Percentiles rank a stretch among this genome's conserved stretches.
These are phyloP conservation scores for Oryza glumipatula DNA, from an alignment of 176 grass and related monocot species.

Conservation along the genomic window DNA sequence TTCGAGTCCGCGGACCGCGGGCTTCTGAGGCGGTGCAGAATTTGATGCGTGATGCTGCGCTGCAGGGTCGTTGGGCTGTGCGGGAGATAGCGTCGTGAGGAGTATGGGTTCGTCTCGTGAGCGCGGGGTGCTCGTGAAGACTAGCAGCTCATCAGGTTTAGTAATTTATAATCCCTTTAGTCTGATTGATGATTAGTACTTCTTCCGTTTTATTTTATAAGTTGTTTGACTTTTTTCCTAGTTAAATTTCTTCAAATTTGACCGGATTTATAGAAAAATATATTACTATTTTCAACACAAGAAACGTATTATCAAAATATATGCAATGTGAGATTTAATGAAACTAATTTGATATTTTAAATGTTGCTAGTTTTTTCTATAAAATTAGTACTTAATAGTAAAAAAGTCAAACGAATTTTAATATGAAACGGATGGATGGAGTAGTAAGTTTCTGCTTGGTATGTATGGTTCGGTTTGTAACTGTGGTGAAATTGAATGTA, in stretches of 20 bases:
- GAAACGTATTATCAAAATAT: no score
- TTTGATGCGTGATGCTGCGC: not conserved
- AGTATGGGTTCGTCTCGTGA: conserved; percentile 5
- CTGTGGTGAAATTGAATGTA: not conserved
- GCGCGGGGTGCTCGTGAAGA: conserved; percentile 14
- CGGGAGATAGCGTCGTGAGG: not conserved
- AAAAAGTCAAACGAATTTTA: no score
- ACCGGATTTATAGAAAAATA: no score
- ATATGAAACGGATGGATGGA: not conserved
- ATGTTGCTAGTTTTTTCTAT: no score
- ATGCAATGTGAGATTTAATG: no score
- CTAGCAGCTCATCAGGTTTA: conserved; percentile 59
- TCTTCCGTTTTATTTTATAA: no score
- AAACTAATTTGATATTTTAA: no score
- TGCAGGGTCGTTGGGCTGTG: conserved; percentile 35
- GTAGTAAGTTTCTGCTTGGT: not conserved
- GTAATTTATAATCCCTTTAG: not conserved
- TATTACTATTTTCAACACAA: no score
- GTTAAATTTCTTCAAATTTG: no score
- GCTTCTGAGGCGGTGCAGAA: not conserved
- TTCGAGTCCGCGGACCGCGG: not conserved
- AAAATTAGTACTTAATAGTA: no score
- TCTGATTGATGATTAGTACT: not conserved
- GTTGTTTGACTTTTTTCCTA: no score
- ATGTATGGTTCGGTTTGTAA: not conserved